A percentile compares a stretch with the other conserved stretches of the same genome.
phyloP scores from a whole-genome alignment of 2,329 filamentous ascomycete species.

The Davidsoniella virescens region DNA sequence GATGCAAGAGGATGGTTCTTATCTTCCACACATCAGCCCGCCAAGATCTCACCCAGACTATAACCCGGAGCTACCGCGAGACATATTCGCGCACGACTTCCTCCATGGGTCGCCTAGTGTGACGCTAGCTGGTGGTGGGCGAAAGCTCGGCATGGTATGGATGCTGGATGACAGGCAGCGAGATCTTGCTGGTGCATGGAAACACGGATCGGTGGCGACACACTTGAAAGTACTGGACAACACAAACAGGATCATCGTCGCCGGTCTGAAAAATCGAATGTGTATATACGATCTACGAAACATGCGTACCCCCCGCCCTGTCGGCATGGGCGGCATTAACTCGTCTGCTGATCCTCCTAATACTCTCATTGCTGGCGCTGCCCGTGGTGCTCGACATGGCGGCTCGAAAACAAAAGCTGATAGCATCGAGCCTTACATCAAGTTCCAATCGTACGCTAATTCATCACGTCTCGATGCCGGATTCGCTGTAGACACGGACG shows the following conservation, averaged over 20 bases:
- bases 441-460: constrained; percentile 36
- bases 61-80: background rate
- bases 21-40: background rate
- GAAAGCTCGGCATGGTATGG: constrained; percentile 5
- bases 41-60: background rate
- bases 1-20: background rate
- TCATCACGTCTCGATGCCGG: constrained; percentile 31
- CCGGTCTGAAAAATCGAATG: constrained; percentile 33
- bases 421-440: constrained; percentile 24
- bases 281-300: constrained; percentile 41
- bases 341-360: background rate
- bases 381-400: background rate
- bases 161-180: constrained; percentile 9
- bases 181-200: constrained; percentile 4
- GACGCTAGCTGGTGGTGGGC: constrained; percentile 6
- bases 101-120: constrained; percentile 8
- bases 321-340: background rate
- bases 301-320: background rate
- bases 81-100: constrained; percentile 12
- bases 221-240: constrained; percentile 1
- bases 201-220: constrained; percentile 3
- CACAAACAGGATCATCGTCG: constrained; percentile 30
- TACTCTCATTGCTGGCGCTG: background rate
- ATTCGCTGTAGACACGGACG: constrained; percentile 31
- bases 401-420: background rate